phyloP scores from a whole-genome alignment of 192 early-diverging fungal genomes.

The Linnemannia schmuckeri region DNA sequence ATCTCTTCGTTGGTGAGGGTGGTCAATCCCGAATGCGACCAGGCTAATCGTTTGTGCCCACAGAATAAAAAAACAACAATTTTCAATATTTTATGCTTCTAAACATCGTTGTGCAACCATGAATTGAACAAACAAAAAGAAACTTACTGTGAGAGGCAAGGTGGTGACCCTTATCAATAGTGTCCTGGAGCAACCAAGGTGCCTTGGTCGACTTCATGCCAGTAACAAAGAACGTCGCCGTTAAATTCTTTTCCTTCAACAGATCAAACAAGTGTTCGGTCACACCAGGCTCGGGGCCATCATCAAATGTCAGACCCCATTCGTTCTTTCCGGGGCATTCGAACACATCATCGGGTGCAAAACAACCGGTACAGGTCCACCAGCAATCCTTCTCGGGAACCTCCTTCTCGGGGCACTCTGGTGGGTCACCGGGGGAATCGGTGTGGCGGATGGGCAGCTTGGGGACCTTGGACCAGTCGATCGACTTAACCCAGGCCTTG shows the following conservation, averaged over 20 bases:
- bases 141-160: constrained; percentile 48
- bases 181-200: constrained; percentile 50
- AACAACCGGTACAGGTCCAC: constrained; percentile 62
- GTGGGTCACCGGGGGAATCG: constrained; percentile 32
- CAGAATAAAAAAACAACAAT: neutral
- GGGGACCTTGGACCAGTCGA: constrained; percentile 56
- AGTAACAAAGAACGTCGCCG: constrained; percentile 69
- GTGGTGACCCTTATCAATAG: constrained; percentile 44
- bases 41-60: constrained; percentile 40
- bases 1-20: constrained; percentile 75
- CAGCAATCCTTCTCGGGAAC: constrained; percentile 51
- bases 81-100: neutral
- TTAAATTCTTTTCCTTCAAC: constrained; percentile 58
- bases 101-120: neutral
- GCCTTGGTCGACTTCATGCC: constrained; percentile 55
- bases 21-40: constrained; percentile 73
- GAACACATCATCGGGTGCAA: constrained; percentile 56
- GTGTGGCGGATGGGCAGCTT: constrained; percentile 57
- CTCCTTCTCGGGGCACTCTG: constrained; percentile 34
- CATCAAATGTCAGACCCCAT: constrained; percentile 67
- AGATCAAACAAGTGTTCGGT: constrained; percentile 56
- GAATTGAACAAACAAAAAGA: neutral
- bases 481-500: constrained; percentile 57
- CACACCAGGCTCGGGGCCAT: constrained; percentile 57
- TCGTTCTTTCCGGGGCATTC: constrained; percentile 60